Evolutionary conservation across 768 basidiomycete genomes (phyloP).

Genomic region (Austroboletus eburneus): DNA sequence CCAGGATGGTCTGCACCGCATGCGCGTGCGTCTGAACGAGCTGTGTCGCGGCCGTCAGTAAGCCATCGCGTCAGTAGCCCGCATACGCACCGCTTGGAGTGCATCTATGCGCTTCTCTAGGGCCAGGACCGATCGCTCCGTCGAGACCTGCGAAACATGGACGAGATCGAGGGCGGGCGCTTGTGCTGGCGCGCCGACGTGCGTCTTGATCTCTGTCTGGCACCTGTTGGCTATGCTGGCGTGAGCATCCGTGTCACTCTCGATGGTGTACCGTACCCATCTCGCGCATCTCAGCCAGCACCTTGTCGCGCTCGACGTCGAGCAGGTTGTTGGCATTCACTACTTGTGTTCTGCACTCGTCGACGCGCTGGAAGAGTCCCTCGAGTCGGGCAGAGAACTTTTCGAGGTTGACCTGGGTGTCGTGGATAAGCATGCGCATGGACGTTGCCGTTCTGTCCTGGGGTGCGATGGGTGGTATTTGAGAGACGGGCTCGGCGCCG

Average conservation of each 20-base stretch:
- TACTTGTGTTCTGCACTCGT: constrained; percentile 52
- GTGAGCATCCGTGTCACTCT: constrained; percentile 4
- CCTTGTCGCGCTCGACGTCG: constrained; percentile 53
- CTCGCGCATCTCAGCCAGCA: constrained; percentile 45
- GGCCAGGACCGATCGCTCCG: constrained; percentile 36
- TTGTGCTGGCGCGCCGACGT: constrained; percentile 57
- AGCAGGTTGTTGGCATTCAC: constrained; percentile 52
- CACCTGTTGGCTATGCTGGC: constrained; percentile 51
- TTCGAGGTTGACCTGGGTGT: constrained; percentile 69
- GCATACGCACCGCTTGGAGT: constrained; percentile 43
- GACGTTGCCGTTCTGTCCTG: constrained; percentile 66
- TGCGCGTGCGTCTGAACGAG: constrained; percentile 51
- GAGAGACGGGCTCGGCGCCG: constrained; percentile 16
- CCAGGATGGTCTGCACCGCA: constrained; percentile 53
- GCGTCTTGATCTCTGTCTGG: constrained; percentile 56
- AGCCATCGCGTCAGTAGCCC: constrained; percentile 1
- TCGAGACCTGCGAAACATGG: constrained; percentile 39
- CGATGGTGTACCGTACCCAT: not conserved
- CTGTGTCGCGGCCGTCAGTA: constrained; percentile 24
- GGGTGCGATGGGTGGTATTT: constrained; percentile 40
- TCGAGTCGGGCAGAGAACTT: constrained; percentile 57
- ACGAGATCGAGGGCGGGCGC: constrained; percentile 34
- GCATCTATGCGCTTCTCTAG: constrained; percentile 55
- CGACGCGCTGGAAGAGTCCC: constrained; percentile 45
- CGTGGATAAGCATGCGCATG: constrained; percentile 67